Evolutionary conservation across 371 early-diverging fungal species (phyloP).

Genomic region (Mortierella sp.): DNA sequence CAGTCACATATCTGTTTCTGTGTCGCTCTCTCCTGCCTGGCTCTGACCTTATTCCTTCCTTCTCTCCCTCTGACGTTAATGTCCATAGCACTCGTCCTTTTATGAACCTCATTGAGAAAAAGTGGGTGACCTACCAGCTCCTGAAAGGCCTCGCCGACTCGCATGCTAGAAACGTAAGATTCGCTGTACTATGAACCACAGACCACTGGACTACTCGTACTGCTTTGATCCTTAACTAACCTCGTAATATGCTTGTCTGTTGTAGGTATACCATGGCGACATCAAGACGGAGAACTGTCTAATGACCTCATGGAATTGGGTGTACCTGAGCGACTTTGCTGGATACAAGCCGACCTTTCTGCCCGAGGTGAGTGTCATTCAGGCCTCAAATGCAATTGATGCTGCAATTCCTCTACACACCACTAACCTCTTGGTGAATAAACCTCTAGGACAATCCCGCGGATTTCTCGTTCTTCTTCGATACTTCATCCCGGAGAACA

Average conservation of each 20-base stretch:
- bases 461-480: slow-evolving; percentile 95
- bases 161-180: slow-evolving; percentile 74
- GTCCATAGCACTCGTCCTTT: slow-evolving; percentile 93
- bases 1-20: not conserved
- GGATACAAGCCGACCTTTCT: slow-evolving; percentile 91
- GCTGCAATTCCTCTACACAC: not conserved
- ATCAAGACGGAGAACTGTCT: slow-evolving; percentile 93
- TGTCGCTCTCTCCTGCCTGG: not conserved
- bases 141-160: slow-evolving; percentile 83
- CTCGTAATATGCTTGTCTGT: not conserved
- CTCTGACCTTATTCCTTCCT: not conserved
- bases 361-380: slow-evolving; percentile 75
- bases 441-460: slow-evolving; percentile 88
- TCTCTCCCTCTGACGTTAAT: not conserved
- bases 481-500: slow-evolving; percentile 85
- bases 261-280: slow-evolving; percentile 87
- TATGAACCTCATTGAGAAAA: slow-evolving; percentile 86
- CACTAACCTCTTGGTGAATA: not conserved
- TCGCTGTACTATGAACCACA: not conserved
- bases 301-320: slow-evolving; percentile 96
- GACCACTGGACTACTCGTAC: not conserved
- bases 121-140: slow-evolving; percentile 94
- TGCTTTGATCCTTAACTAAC: not conserved
- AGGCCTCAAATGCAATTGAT: not conserved
- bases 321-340: slow-evolving; percentile 90